Evolutionary conservation across 2,329 filamentous ascomycete genomes (phyloP).

Genomic region (Hypoxylon sp.): DNA sequence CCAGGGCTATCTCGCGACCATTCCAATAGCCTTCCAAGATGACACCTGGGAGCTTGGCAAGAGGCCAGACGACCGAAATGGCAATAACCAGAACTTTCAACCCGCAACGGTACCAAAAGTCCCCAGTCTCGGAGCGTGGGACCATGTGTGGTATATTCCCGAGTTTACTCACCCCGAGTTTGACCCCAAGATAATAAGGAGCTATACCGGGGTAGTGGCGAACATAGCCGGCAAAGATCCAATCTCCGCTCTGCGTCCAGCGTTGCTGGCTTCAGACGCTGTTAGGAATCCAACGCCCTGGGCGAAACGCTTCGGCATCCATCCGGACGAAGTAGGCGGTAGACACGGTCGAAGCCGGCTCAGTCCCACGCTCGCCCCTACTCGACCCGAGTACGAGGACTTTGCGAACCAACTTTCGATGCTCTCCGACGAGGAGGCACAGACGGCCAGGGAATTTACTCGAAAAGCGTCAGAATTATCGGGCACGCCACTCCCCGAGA

Average conservation of each 20-base stretch:
- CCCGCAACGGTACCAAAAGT: conserved; percentile 6
- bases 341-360: conserved; percentile 47
- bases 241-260: conserved; percentile 41
- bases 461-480: neutral
- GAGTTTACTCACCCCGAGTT: conserved; percentile 49
- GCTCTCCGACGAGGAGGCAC: conserved; percentile 31
- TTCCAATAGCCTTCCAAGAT: too few species aligned
- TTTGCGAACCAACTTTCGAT: conserved; percentile 41
- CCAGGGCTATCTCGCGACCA: too few species aligned
- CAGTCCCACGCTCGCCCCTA: conserved; percentile 47
- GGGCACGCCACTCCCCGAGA: neutral
- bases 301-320: conserved; percentile 51
- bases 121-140: conserved; percentile 32
- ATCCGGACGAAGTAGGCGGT: conserved; percentile 44
- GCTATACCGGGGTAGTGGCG: neutral
- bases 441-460: conserved; percentile 13
- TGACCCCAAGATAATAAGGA: conserved; percentile 4
- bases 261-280: conserved; percentile 45
- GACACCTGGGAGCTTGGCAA: too few species aligned
- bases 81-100: too few species aligned
- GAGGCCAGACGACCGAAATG: too few species aligned
- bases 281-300: conserved; percentile 45
- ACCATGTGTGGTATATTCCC: conserved; percentile 46
- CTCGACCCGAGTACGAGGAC: conserved; percentile 45
- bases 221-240: conserved; percentile 19